phyloP scores from a whole-genome alignment of 495 filamentous ascomycete species.

The Parathielavia appendiculata region DNA sequence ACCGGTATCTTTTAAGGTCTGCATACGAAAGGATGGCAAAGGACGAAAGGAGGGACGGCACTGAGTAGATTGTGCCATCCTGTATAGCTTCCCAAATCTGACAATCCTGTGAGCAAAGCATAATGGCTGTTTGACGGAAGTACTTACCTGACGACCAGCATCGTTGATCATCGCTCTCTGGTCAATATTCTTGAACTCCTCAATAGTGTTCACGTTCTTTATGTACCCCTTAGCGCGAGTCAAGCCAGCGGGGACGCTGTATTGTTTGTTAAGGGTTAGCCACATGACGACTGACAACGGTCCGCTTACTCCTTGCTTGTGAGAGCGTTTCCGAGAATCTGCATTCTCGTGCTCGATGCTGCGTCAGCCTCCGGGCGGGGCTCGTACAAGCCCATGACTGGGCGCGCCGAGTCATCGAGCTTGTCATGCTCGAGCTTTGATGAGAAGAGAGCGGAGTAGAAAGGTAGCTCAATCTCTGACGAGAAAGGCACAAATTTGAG shows the following conservation, averaged over 20 bases:
- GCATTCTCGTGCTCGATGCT: slow-evolving; percentile 72
- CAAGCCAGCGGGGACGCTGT: slow-evolving; percentile 64
- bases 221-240: slow-evolving; percentile 89
- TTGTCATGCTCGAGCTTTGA: slow-evolving; percentile 95
- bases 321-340: slow-evolving; percentile 80
- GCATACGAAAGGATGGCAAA: slow-evolving; percentile 91
- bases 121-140: background rate
- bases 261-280: slow-evolving; percentile 7
- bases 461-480: slow-evolving; percentile 91
- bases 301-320: slow-evolving; percentile 67
- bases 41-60: slow-evolving; percentile 81
- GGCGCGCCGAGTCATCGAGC: slow-evolving; percentile 85
- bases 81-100: slow-evolving; percentile 96
- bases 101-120: slow-evolving; percentile 11
- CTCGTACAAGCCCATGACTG: slow-evolving; percentile 85
- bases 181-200: slow-evolving; percentile 78
- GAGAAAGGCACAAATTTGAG: slow-evolving; percentile 73
- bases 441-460: slow-evolving; percentile 81
- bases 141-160: slow-evolving; percentile 65
- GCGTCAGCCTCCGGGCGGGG: slow-evolving; percentile 62
- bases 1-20: slow-evolving; percentile 92
- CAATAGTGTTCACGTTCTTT: slow-evolving; percentile 92
- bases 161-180: slow-evolving; percentile 66
- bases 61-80: slow-evolving; percentile 91
- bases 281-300: background rate